A percentile compares a stretch with the other conserved stretches of the same genome.
phyloP scores from a whole-genome alignment of 2,329 filamentous ascomycete genomes.

The Mariannaea sp. region DNA sequence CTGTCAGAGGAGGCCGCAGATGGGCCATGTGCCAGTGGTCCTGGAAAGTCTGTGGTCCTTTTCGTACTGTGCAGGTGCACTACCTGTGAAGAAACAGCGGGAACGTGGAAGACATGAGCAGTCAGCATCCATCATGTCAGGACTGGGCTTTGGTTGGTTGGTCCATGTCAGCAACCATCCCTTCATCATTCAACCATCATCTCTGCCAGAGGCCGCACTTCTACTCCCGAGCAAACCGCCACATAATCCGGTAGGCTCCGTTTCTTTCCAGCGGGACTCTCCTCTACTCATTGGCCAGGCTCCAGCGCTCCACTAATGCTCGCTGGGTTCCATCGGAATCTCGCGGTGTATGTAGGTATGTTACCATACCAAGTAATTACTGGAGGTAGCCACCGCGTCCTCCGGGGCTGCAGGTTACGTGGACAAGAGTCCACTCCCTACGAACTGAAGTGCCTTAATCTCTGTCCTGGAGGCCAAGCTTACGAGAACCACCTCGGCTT shows the following conservation, averaged over 20 bases:
- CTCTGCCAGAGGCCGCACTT: too few relatives aligned
- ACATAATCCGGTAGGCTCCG: too few relatives aligned
- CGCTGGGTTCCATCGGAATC: slow-evolving; percentile 13
- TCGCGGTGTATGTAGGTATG: neutral
- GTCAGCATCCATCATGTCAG: slow-evolving; percentile 5
- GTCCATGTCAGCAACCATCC: slow-evolving; percentile 13
- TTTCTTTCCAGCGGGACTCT: slow-evolving; percentile 7
- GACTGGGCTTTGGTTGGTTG: slow-evolving; percentile 13
- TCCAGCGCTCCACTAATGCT: slow-evolving; percentile 12
- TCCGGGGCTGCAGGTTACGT: neutral
- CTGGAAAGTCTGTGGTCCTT: slow-evolving; percentile 15
- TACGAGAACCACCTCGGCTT: neutral
- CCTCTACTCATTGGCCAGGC: slow-evolving; percentile 8
- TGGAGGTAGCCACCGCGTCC: neutral
- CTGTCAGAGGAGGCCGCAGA: slow-evolving; percentile 26
- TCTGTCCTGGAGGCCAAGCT: too few relatives aligned
- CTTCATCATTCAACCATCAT: neutral
- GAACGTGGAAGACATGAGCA: slow-evolving; percentile 4
- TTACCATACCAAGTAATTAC: neutral
- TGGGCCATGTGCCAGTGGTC: slow-evolving; percentile 29
- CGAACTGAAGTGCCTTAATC: neutral
- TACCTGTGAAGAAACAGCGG: slow-evolving; percentile 8
- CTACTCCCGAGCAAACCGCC: slow-evolving; percentile 5
- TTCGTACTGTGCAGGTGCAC: slow-evolving; percentile 27
- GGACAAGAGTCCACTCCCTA: neutral